Evolutionary conservation across 768 basidiomycete species (phyloP).

Genomic region (Serendipita indica): DNA sequence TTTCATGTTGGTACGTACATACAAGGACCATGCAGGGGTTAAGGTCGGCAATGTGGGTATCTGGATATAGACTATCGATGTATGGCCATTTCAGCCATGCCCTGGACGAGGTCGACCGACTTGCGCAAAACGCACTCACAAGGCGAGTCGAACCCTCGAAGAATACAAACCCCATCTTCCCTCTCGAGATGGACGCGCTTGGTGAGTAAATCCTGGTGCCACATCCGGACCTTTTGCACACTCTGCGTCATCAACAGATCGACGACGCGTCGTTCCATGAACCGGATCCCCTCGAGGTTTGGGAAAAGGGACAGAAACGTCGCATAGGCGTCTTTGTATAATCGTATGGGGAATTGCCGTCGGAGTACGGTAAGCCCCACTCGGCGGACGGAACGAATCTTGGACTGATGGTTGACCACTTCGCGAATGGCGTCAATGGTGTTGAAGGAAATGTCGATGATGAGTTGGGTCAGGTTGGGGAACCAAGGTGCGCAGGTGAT

Average conservation of each 20-base stretch:
- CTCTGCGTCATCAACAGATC: not conserved
- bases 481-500: not conserved
- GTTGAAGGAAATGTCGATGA: not conserved
- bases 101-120: too few relatives aligned
- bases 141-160: not conserved
- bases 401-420: not conserved
- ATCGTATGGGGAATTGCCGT: not conserved
- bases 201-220: not conserved
- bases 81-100: too few relatives aligned
- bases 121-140: too few relatives aligned
- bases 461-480: not conserved
- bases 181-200: not conserved
- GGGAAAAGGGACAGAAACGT: not conserved
- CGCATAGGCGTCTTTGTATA: not conserved
- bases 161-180: constrained; percentile 4
- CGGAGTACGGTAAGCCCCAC: not conserved
- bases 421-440: not conserved
- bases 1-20: too few relatives aligned
- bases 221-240: not conserved
- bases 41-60: too few relatives aligned
- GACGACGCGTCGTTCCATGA: not conserved
- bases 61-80: too few relatives aligned
- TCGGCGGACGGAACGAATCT: not conserved
- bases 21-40: too few relatives aligned
- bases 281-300: not conserved